Percentiles rank a stretch among this genome's conserved stretches.
Conservation (phyloP, 1,139 yeast genomes). For the Lodderomyces metapsilosis region DNA sequence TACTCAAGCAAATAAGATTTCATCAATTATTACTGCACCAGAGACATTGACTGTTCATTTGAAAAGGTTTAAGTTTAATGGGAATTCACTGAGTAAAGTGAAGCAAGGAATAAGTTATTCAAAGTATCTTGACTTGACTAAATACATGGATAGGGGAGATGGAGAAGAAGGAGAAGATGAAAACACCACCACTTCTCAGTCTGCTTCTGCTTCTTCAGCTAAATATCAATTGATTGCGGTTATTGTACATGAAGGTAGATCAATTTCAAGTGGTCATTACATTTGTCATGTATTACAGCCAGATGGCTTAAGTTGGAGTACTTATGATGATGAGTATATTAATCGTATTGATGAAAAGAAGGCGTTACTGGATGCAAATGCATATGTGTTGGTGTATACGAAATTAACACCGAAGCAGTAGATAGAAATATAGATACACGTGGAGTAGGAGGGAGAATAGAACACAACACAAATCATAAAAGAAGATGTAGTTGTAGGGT, state of each 20-base stretch:
- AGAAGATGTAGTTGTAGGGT: too few species aligned
- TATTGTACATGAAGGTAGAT: constrained; percentile 91
- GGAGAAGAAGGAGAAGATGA: constrained; percentile 17
- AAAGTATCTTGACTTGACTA: constrained; percentile 67
- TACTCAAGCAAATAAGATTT: constrained; percentile 75
- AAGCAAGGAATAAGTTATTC: constrained; percentile 85
- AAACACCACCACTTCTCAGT: too few species aligned
- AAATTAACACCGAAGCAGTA: constrained; percentile 53
- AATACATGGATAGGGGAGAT: constrained; percentile 44
- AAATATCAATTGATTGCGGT: constrained; percentile 79
- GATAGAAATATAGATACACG: constrained; percentile 10
- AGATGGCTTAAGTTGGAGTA: constrained; percentile 78
- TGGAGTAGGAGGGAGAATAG: neutral
- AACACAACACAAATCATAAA: too few species aligned
- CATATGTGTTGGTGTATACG: constrained; percentile 84
- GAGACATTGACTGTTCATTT: constrained; percentile 84
- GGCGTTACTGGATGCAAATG: constrained; percentile 80
- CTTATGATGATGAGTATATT: constrained; percentile 90
- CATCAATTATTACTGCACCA: constrained; percentile 78
- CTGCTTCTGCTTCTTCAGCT: constrained; percentile 30
- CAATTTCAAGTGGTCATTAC: constrained; percentile 91
- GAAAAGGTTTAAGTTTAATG: constrained; percentile 87
- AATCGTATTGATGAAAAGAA: constrained; percentile 69
- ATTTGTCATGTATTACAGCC: constrained; percentile 90
- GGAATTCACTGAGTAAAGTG: constrained; percentile 73